Conservation (phyloP, 306 rosid genomes). For the Geum urbanum region DNA sequence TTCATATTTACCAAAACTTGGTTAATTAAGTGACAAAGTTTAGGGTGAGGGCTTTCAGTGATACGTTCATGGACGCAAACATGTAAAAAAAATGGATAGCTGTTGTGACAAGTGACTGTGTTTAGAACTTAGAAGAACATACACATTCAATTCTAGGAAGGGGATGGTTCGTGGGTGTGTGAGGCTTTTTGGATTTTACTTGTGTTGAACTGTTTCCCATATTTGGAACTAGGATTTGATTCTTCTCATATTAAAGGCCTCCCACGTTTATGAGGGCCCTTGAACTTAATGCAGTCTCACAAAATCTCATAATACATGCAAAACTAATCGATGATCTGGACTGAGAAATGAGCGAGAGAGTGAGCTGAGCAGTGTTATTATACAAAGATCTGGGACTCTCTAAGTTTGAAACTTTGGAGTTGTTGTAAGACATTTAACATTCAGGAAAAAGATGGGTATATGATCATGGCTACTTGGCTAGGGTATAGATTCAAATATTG, state of each 20-base stretch:
- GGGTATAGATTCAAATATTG: not conserved
- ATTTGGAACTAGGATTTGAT: constrained; percentile 11
- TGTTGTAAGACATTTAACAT: constrained; percentile 1
- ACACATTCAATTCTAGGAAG: not conserved
- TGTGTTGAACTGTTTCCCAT: constrained; percentile 13
- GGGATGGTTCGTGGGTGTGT: constrained; percentile 10
- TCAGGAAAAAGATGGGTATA: not conserved
- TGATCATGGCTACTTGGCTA: not conserved
- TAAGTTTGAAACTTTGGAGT: not conserved
- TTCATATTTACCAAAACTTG: constrained; percentile 17
- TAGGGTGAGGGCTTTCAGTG: constrained; percentile 1
- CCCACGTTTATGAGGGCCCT: constrained; percentile 23
- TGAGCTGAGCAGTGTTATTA: not conserved
- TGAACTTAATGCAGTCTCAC: not conserved
- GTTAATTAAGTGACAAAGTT: constrained; percentile 5
- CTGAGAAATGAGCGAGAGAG: not conserved
- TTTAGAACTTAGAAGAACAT: not conserved
- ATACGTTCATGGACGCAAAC: not conserved
- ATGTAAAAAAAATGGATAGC: not conserved
- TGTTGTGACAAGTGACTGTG: constrained; percentile 19
- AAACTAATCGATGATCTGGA: not conserved
- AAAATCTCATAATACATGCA: not conserved
- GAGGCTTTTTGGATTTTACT: constrained; percentile 27
- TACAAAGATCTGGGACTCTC: not conserved
- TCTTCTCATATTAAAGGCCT: constrained; percentile 8